A percentile compares a stretch with the other conserved stretches of the same genome.
phyloP scores from a whole-genome alignment of 371 early-diverging fungal species.

The Phascolomyces articulosus region DNA sequence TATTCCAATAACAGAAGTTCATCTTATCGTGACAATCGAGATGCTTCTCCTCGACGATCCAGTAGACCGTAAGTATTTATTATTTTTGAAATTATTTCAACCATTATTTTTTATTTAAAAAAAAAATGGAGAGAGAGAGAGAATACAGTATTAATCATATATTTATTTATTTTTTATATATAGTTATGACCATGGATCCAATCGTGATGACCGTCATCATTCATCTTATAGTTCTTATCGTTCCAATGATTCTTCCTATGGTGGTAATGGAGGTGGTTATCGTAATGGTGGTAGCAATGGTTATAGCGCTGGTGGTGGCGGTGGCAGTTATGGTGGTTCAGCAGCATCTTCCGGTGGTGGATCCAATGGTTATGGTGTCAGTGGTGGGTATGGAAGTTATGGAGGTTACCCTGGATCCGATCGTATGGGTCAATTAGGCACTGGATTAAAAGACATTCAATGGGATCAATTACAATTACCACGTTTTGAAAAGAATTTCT shows the following conservation, averaged over 20 bases:
- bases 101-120: not conserved
- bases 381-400: slow-evolving; percentile 36
- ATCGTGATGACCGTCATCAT: slow-evolving; percentile 50
- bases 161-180: too few species aligned
- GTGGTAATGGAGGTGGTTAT: slow-evolving; percentile 21
- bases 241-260: slow-evolving; percentile 22
- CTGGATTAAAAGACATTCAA: slow-evolving; percentile 59
- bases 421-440: slow-evolving; percentile 65
- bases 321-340: slow-evolving; percentile 35
- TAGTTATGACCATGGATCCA: slow-evolving; percentile 45
- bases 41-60: slow-evolving; percentile 43
- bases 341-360: too few species aligned
- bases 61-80: slow-evolving; percentile 34
- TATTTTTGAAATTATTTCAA: not conserved
- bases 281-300: slow-evolving; percentile 21
- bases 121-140: too few species aligned
- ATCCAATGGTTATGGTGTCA: slow-evolving; percentile 29
- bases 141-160: too few species aligned
- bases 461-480: slow-evolving; percentile 75
- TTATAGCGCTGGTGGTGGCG: slow-evolving; percentile 26
- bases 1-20: slow-evolving; percentile 12
- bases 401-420: slow-evolving; percentile 51
- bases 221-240: slow-evolving; percentile 42
- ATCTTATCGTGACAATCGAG: slow-evolving; percentile 35
- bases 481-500: slow-evolving; percentile 94